These are phyloP conservation scores for Backusella psychrophila DNA, from an alignment of 192 early-diverging fungal genomes.

Conservation along the genomic window DNA sequence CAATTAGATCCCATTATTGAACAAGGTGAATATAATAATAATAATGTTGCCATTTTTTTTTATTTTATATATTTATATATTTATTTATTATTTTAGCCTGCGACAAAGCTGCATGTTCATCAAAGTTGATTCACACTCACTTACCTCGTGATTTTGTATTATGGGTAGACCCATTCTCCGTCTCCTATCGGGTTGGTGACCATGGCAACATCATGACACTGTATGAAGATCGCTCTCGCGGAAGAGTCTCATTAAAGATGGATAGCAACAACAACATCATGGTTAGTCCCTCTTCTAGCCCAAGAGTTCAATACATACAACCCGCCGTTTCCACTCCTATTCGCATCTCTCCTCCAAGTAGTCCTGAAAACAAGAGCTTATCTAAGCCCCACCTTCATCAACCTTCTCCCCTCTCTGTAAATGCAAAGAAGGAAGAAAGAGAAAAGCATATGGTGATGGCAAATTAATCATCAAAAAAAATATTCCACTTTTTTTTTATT, in stretches of 20 bases:
- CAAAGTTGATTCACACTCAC: constrained; percentile 46
- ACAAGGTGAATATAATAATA: constrained; percentile 34
- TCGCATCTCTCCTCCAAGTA: constrained; percentile 31
- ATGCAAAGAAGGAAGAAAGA: constrained; percentile 24
- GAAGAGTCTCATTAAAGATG: constrained; percentile 21
- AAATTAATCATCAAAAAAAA: background rate
- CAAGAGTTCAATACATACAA: background rate
- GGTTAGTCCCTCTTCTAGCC: constrained; percentile 6
- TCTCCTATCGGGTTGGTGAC: constrained; percentile 71
- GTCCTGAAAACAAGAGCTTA: constrained; percentile 18
- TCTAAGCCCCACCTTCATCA: background rate
- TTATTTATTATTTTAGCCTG: constrained; percentile 44
- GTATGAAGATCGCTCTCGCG: constrained; percentile 55
- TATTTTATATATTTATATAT: background rate
- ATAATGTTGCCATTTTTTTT: background rate
- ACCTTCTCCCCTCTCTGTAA: constrained; percentile 11
- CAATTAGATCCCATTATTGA: constrained; percentile 60
- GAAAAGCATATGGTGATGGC: constrained; percentile 11
- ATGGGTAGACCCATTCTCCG: constrained; percentile 72
- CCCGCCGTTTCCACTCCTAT: constrained; percentile 21
- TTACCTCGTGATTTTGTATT: constrained; percentile 68
- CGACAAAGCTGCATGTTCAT: constrained; percentile 39
- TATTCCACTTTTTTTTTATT: background rate
- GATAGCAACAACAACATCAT: background rate
- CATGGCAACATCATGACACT: constrained; percentile 65